These are phyloP conservation scores for cucumber (Cucumis sativus) DNA, from an alignment of 306 rosid genomes.

Conservation along the genomic window DNA sequence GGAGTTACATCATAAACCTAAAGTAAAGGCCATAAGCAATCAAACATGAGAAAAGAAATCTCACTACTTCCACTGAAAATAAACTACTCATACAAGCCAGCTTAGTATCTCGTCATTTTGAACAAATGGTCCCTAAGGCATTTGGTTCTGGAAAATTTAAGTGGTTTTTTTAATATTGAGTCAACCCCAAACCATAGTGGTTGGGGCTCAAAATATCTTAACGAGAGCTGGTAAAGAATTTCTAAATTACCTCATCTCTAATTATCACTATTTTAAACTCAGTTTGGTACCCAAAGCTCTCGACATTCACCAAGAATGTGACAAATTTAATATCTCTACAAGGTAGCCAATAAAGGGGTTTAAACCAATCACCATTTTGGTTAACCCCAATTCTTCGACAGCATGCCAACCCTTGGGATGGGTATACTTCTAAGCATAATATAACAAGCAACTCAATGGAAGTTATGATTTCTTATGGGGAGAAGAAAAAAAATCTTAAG, in stretches of 20 bases:
- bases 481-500: neutral
- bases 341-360: neutral
- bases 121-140: neutral
- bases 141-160: neutral
- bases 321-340: neutral
- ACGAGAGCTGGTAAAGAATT: neutral
- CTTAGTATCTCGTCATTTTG: neutral
- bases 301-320: neutral
- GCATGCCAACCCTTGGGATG: neutral
- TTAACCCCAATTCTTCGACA: neutral
- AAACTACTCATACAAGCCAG: neutral
- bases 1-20: constrained; percentile 85
- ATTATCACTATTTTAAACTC: neutral
- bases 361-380: neutral
- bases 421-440: neutral
- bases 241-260: neutral
- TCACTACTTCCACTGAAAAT: neutral
- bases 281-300: neutral
- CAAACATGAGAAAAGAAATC: neutral
- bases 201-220: neutral
- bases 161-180: neutral
- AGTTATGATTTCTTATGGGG: neutral
- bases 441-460: neutral
- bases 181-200: neutral
- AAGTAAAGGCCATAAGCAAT: neutral